A percentile compares a stretch with the other conserved stretches of the same genome.
Conservation (phyloP, 176 grass and related monocot species). For the Urochloa ruziziensis region DNA sequence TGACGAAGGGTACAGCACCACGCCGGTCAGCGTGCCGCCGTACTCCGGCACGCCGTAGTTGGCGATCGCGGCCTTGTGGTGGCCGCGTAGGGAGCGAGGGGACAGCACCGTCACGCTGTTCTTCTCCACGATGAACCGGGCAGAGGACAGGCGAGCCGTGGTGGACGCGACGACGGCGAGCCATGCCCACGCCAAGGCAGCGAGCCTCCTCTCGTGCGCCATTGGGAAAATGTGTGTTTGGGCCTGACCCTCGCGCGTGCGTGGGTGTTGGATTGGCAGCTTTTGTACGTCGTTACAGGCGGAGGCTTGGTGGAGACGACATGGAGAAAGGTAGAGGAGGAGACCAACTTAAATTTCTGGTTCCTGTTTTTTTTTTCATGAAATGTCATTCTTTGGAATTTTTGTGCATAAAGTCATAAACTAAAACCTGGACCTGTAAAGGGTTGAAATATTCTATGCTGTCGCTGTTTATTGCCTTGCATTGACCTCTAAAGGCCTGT, state of each 20-base stretch:
- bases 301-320: slow-evolving; percentile 24
- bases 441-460: slow-evolving; percentile 1
- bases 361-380: neutral
- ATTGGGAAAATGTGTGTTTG: slow-evolving; percentile 12
- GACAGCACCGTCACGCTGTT: slow-evolving; percentile 66
- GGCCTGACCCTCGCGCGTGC: neutral
- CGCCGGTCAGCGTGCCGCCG: slow-evolving; percentile 71
- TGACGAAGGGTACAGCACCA: slow-evolving; percentile 74
- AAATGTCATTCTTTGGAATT: neutral
- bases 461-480: slow-evolving; percentile 8
- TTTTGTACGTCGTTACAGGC: slow-evolving; percentile 4
- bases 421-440: neutral
- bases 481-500: neutral
- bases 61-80: slow-evolving; percentile 70
- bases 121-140: slow-evolving; percentile 83
- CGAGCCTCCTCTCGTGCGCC: slow-evolving; percentile 20
- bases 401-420: neutral
- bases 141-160: slow-evolving; percentile 25
- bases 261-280: neutral
- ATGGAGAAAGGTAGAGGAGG: slow-evolving; percentile 10
- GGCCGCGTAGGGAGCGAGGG: slow-evolving; percentile 51
- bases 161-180: slow-evolving; percentile 9
- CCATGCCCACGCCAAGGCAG: slow-evolving; percentile 23
- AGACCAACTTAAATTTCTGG: slow-evolving; percentile 19
- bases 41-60: slow-evolving; percentile 95